A percentile compares a stretch with the other conserved stretches of the same genome.
Evolutionary conservation across 2,329 filamentous ascomycete genomes (phyloP).

Genomic region (Fusarium sp.): DNA sequence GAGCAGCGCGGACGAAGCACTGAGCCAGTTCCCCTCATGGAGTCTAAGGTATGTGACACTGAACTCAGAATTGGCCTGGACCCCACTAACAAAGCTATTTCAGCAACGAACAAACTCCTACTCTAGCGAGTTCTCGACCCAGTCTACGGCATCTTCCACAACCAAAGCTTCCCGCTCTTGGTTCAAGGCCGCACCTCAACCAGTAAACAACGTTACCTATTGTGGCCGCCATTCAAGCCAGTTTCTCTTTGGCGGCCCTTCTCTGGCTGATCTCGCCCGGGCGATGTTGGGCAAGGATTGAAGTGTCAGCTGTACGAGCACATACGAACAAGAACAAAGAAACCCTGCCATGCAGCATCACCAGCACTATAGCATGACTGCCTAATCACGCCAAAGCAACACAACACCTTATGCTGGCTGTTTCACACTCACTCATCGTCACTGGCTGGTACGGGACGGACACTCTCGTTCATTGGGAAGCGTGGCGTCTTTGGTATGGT

Average conservation of each 20-base stretch:
- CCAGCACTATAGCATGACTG: constrained; percentile 9
- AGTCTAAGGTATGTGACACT: constrained; percentile 43
- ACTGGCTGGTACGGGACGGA: constrained; percentile 47
- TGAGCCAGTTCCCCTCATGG: constrained; percentile 39
- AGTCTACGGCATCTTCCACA: constrained; percentile 43
- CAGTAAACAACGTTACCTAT: constrained; percentile 65
- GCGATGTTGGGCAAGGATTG: constrained; percentile 53
- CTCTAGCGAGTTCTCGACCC: constrained; percentile 46
- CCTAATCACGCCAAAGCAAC: constrained; percentile 12
- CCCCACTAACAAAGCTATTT: constrained; percentile 34
- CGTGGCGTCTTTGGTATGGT: constrained; percentile 37
- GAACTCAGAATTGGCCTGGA: constrained; percentile 7
- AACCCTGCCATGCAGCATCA: constrained; percentile 9
- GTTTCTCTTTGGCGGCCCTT: constrained; percentile 63
- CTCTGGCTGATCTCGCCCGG: constrained; percentile 57
- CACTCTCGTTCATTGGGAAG: constrained; percentile 24
- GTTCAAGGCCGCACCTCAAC: constrained; percentile 53
- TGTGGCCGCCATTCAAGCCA: constrained; percentile 67
- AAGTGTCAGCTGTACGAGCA: constrained; percentile 20
- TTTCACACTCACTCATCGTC: constrained; percentile 31
- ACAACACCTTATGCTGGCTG: constrained; percentile 15
- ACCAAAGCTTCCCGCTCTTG: constrained; percentile 50
- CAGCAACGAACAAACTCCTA: constrained; percentile 48
- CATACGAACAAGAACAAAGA: constrained; percentile 16
- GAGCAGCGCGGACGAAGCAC: constrained; percentile 39